Percentiles rank a stretch among this genome's conserved stretches.
These are phyloP conservation scores for Pseudogymnoascus sp. DNA, from an alignment of 2,329 filamentous ascomycete genomes.

Conservation along the genomic window DNA sequence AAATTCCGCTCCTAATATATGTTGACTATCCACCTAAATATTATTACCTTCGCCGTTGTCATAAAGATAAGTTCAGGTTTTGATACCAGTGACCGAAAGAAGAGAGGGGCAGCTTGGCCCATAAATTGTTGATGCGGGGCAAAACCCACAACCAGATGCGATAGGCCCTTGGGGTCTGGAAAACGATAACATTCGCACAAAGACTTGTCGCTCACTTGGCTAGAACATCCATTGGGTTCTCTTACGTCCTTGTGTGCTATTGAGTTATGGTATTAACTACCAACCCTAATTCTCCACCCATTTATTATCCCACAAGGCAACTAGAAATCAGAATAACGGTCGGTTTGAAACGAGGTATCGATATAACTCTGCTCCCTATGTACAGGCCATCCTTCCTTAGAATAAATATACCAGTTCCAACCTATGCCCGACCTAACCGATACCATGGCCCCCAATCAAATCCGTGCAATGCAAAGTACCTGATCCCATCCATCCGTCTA, in stretches of 20 bases:
- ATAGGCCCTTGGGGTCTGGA: background rate
- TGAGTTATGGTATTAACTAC: background rate
- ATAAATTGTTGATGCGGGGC: conserved; percentile 8
- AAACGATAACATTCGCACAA: conserved; percentile 9
- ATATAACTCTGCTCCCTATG: conserved; percentile 9
- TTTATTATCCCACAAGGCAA: conserved; percentile 6
- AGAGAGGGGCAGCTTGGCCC: background rate
- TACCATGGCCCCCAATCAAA: background rate
- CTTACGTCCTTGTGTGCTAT: background rate
- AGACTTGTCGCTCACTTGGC: background rate
- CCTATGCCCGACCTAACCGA: background rate
- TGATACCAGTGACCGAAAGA: background rate
- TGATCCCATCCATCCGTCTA: background rate
- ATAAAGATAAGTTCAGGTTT: background rate
- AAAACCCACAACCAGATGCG: conserved; percentile 7
- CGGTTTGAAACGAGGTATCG: background rate
- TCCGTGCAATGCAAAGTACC: background rate
- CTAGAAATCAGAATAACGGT: background rate
- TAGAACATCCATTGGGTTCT: background rate
- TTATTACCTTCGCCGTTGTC: background rate
- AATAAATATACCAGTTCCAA: background rate
- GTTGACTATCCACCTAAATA: background rate
- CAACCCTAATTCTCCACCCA: conserved; percentile 8
- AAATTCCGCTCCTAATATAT: background rate
- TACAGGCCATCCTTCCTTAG: background rate